Base-by-base conservation (phyloP, 1,139 yeast genomes). In the Magnusiomyces sp. region DNA sequence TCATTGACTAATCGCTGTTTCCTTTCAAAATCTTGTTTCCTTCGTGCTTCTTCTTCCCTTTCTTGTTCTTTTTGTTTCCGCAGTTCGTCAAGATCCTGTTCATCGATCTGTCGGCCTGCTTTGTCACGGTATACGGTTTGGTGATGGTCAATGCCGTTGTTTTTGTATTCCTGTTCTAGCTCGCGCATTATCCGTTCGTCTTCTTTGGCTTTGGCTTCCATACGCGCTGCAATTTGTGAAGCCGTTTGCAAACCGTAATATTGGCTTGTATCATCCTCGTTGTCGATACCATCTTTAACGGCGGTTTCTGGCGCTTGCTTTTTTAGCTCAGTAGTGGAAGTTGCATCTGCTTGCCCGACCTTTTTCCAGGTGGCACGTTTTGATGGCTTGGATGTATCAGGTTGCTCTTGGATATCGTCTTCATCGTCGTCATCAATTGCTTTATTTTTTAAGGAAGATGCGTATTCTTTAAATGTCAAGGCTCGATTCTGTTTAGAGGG, bases 91-190 rank as follows among this genome's bases (percentile, higher is more conserved):
- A 14, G 47, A 47, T 13, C 27, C 47, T 2, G 49, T 27, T 27
- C 62, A 53, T 77, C 74, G 1, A 80, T 67, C 40, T 69, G 68
- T 38, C 75, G 69, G 6, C 90, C 90, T 1, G 71, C 61, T 2
- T 72, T 68, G 60, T 83, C 88, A 69, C 92, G 71, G 59, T 77
- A 77, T 0, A 82, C 72, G 0, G 86, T 80, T 46, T 71, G 70
- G 14, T 48, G 43, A 23, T 62, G 59, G 36, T 55, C 53, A 37
- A 37, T 37, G 3, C 20, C 40, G 6, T 11, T 40, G 2, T 16
- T 27, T 45, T 50, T 20, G n/a, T 45, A 33, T 31, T 46, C 49
- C 41, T 47, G 40, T 40, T 45, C 49, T 40, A 33, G 53, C 27
- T 32, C 49, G 48, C 38, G 47, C 17, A 23, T 44, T 41, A 31